phyloP scores from a whole-genome alignment of 2,329 filamentous ascomycete species.

The Aspergillus ustus region DNA sequence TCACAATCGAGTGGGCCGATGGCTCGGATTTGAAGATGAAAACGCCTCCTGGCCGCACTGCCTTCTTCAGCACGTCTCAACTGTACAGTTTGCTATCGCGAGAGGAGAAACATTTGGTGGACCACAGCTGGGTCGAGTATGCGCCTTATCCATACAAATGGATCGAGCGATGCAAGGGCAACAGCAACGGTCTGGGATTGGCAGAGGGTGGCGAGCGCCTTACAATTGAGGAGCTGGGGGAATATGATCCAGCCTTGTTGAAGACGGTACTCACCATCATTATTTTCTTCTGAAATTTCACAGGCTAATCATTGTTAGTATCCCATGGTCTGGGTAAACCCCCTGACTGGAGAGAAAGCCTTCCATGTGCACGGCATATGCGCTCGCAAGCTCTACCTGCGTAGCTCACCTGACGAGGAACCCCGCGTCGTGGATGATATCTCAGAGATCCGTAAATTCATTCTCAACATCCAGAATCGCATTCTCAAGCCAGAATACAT shows the following conservation, averaged over 20 bases:
- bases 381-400: background rate
- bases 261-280: background rate
- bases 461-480: slow-evolving; percentile 1
- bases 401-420: background rate
- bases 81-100: background rate
- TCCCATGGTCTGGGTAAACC: slow-evolving; percentile 11
- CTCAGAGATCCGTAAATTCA: background rate
- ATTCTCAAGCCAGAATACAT: slow-evolving; percentile 11
- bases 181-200: slow-evolving; percentile 6
- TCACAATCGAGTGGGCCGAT: slow-evolving; percentile 7
- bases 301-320: background rate
- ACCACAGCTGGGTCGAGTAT: slow-evolving; percentile 12
- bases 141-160: slow-evolving; percentile 7
- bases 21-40: background rate
- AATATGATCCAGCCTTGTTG: background rate
- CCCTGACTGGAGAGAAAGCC: slow-evolving; percentile 2
- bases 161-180: slow-evolving; percentile 11
- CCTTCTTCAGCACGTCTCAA: slow-evolving; percentile 4
- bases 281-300: background rate
- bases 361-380: slow-evolving; percentile 1
- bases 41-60: background rate
- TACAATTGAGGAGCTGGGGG: background rate
- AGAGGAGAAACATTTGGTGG: background rate
- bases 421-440: background rate
- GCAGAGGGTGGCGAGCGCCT: slow-evolving; percentile 1